Percentiles rank a stretch among this genome's conserved stretches.
Evolutionary conservation across 495 filamentous ascomycete species (phyloP).

Genomic region (Neurospora sp.): DNA sequence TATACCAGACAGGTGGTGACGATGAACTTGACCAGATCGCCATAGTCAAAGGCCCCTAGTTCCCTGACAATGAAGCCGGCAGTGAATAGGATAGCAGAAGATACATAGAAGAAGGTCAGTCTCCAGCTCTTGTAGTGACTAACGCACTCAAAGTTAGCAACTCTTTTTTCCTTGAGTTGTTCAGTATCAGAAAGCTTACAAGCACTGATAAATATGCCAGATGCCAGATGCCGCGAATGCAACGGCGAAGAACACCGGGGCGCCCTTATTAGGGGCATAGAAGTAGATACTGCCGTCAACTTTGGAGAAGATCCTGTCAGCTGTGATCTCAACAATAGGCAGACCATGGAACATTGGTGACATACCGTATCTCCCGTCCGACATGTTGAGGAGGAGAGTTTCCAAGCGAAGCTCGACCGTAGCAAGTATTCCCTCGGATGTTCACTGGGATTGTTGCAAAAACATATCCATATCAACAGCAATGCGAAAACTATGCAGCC

Average conservation of each 20-base stretch:
- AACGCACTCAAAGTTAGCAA: slow-evolving; percentile 33
- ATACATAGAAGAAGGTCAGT: slow-evolving; percentile 27
- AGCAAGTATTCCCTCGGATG: neutral
- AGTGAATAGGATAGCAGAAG: slow-evolving; percentile 36
- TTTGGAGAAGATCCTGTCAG: slow-evolving; percentile 3
- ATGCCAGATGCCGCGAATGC: slow-evolving; percentile 51
- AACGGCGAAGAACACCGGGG: slow-evolving; percentile 56
- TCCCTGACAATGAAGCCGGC: slow-evolving; percentile 50
- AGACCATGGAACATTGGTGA: neutral
- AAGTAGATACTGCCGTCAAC: slow-evolving; percentile 50
- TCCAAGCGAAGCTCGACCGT: neutral
- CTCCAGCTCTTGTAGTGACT: slow-evolving; percentile 41
- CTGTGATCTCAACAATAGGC: neutral
- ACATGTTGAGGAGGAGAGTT: neutral
- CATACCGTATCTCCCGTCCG: slow-evolving; percentile 7
- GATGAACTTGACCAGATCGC: slow-evolving; percentile 48
- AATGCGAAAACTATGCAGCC: neutral
- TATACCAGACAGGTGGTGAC: slow-evolving; percentile 51
- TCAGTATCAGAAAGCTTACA: slow-evolving; percentile 27
- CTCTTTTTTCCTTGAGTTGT: neutral
- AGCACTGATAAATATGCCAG: slow-evolving; percentile 52
- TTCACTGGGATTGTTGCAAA: neutral
- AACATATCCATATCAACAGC: neutral
- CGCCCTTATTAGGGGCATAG: slow-evolving; percentile 67
- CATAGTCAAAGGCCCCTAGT: slow-evolving; percentile 48